Percentiles rank a stretch among this genome's conserved stretches.
These are phyloP conservation scores for Aspergillus flavus DNA, from an alignment of 2,329 filamentous ascomycete genomes.

Conservation along the genomic window DNA sequence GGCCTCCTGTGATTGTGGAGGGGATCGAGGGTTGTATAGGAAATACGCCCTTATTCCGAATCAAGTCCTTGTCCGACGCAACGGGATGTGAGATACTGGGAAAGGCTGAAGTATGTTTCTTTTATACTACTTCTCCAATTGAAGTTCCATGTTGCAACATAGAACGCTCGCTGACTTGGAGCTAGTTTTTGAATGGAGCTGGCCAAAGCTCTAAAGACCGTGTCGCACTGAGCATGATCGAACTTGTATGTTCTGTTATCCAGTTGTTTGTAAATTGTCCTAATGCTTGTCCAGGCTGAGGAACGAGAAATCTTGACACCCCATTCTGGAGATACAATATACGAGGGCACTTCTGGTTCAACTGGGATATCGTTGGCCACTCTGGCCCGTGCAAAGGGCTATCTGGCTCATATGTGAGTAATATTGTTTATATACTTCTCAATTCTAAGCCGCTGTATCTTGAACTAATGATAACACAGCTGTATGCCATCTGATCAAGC, in stretches of 20 bases:
- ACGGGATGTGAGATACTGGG: slow-evolving; percentile 89
- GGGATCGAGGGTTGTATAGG: slow-evolving; percentile 93
- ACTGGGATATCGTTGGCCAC: slow-evolving; percentile 94
- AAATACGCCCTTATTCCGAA: slow-evolving; percentile 84
- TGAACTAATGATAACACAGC: slow-evolving; percentile 32
- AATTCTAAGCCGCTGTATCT: neutral
- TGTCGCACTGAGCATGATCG: slow-evolving; percentile 88
- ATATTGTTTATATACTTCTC: neutral
- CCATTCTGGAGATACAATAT: slow-evolving; percentile 86
- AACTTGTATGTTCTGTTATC: slow-evolving; percentile 47
- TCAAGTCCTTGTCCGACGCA: slow-evolving; percentile 80
- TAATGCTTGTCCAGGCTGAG: slow-evolving; percentile 64
- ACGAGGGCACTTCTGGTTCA: slow-evolving; percentile 95
- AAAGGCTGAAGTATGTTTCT: slow-evolving; percentile 73
- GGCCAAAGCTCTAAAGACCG: slow-evolving; percentile 94
- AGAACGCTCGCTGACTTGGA: slow-evolving; percentile 15
- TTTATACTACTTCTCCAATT: neutral
- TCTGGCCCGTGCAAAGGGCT: slow-evolving; percentile 83
- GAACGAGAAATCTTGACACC: slow-evolving; percentile 73
- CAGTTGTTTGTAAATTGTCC: neutral
- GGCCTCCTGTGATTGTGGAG: slow-evolving; percentile 59
- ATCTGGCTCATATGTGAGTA: slow-evolving; percentile 80
- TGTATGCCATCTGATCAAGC: slow-evolving; percentile 96
- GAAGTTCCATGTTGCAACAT: neutral
- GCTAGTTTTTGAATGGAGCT: slow-evolving; percentile 83